Percentiles rank a stretch among this genome's conserved stretches.
phyloP scores from a whole-genome alignment of 2,329 filamentous ascomycete species.

The Kalmusia sp. region DNA sequence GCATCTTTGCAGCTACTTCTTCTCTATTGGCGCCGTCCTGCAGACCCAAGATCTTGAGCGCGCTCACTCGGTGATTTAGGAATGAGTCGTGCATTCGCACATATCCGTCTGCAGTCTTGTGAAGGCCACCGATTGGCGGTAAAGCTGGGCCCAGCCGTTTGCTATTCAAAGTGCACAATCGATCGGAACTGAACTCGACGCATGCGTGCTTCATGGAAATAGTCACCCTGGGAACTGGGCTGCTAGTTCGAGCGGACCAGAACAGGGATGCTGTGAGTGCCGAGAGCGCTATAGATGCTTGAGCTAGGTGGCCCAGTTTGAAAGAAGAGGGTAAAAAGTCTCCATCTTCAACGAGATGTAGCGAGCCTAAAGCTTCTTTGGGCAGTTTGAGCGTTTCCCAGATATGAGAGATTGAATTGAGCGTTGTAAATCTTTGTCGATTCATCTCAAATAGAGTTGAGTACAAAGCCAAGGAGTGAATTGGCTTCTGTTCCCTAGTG shows the following conservation, averaged over 20 bases:
- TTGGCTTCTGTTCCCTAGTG: no score
- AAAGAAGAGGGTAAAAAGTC: slow-evolving; percentile 58
- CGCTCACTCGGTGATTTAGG: slow-evolving; percentile 56
- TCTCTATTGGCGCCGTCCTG: slow-evolving; percentile 39
- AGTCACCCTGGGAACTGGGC: slow-evolving; percentile 45
- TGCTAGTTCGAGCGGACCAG: slow-evolving; percentile 43
- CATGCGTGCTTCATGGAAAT: slow-evolving; percentile 57
- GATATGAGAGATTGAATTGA: slow-evolving; percentile 37
- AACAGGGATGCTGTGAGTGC: slow-evolving; percentile 59
- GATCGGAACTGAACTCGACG: slow-evolving; percentile 62
- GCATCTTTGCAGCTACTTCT: slow-evolving; percentile 49
- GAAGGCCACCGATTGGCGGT: slow-evolving; percentile 59
- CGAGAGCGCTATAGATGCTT: slow-evolving; percentile 59
- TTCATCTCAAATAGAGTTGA: slow-evolving; percentile 15
- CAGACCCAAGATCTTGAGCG: slow-evolving; percentile 54
- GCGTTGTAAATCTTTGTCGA: slow-evolving; percentile 28
- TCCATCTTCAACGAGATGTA: slow-evolving; percentile 25
- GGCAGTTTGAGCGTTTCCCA: slow-evolving; percentile 39
- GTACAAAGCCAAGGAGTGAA: no score
- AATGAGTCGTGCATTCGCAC: slow-evolving; percentile 65
- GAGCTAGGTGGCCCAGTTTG: slow-evolving; percentile 61
- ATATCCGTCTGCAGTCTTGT: slow-evolving; percentile 59
- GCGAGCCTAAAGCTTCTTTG: slow-evolving; percentile 24
- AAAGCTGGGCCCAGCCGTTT: slow-evolving; percentile 42
- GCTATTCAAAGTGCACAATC: slow-evolving; percentile 55